Evolutionary conservation across 2,329 filamentous ascomycete genomes (phyloP).

Genomic region (Exophiala dermatitidis): DNA sequence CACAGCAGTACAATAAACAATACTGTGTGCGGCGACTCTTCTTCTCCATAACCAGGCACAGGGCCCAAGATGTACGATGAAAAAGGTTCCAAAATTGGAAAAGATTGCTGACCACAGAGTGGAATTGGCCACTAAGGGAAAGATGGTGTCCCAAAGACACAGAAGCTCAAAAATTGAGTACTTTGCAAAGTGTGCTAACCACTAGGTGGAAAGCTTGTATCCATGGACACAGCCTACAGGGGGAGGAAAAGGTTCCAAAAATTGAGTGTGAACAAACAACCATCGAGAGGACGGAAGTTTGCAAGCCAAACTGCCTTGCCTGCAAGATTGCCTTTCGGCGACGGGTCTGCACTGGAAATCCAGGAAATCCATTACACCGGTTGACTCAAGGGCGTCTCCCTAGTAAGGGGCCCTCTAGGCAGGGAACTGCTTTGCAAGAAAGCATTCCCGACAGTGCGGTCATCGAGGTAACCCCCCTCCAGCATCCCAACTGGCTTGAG

Average conservation of each 20-base stretch:
- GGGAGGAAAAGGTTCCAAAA: neutral
- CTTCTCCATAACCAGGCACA: constrained; percentile 13
- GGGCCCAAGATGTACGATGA: constrained; percentile 11
- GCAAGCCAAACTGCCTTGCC: constrained; percentile 1
- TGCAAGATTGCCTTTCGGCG: neutral
- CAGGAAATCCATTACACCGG: too few relatives aligned
- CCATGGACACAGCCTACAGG: too few relatives aligned
- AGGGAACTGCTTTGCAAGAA: constrained; percentile 5
- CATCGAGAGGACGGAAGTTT: neutral
- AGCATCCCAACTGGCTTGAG: neutral
- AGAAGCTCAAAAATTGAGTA: neutral
- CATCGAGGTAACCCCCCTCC: constrained; percentile 4
- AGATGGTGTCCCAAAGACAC: neutral
- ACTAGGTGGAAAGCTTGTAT: too few relatives aligned
- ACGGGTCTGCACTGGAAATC: constrained; percentile 1
- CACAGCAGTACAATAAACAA: neutral
- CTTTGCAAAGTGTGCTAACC: too few relatives aligned
- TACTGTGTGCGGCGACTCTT: neutral
- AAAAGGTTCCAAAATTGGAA: neutral
- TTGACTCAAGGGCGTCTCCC: too few relatives aligned
- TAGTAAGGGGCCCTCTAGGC: constrained; percentile 11
- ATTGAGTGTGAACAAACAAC: neutral
- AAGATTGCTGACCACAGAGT: neutral
- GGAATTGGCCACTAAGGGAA: too few relatives aligned
- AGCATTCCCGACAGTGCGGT: constrained; percentile 13